phyloP scores from a whole-genome alignment of 2,329 filamentous ascomycete species.

The Cordyceps tenuipes region DNA sequence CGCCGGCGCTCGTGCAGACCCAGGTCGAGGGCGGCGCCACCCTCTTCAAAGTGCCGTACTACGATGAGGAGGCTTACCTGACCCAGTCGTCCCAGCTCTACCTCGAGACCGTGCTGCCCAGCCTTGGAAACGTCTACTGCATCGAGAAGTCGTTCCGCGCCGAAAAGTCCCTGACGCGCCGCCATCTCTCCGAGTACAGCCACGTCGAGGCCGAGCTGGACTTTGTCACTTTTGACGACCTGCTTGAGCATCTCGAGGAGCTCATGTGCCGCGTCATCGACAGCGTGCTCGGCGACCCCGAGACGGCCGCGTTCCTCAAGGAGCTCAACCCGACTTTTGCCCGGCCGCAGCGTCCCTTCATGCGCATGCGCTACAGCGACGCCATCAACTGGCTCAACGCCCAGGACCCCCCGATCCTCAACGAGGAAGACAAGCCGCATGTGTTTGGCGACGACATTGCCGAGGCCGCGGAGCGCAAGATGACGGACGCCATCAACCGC shows the following conservation, averaged over 20 bases:
- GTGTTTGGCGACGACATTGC: slow-evolving; percentile 95
- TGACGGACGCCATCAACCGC: slow-evolving; percentile 94
- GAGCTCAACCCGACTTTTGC: slow-evolving; percentile 87
- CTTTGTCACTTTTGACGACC: slow-evolving; percentile 86
- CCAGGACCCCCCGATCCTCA: slow-evolving; percentile 70
- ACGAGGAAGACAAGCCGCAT: slow-evolving; percentile 87
- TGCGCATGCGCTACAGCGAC: slow-evolving; percentile 89
- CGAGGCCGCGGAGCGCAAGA: slow-evolving; percentile 89
- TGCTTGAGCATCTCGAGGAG: slow-evolving; percentile 78
- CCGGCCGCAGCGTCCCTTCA: slow-evolving; percentile 75
- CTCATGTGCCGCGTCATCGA: slow-evolving; percentile 83
- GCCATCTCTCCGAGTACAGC: slow-evolving; percentile 92
- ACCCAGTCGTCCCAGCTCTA: slow-evolving; percentile 97
- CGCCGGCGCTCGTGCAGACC: slow-evolving; percentile 87
- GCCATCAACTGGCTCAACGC: slow-evolving; percentile 91
- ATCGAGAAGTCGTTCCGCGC: slow-evolving; percentile 98
- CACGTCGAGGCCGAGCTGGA: slow-evolving; percentile 95
- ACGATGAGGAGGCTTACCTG: slow-evolving; percentile 82
- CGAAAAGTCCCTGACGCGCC: slow-evolving; percentile 88
- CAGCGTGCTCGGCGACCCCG: slow-evolving; percentile 62
- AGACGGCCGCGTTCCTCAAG: slow-evolving; percentile 65
- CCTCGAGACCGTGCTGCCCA: slow-evolving; percentile 87
- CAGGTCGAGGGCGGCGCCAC: slow-evolving; percentile 90
- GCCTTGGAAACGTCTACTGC: slow-evolving; percentile 91
- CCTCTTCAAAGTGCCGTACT: slow-evolving; percentile 84